Evolutionary conservation across 208 protist genomes (phyloP).

Genomic region (Leishmania tropica): DNA sequence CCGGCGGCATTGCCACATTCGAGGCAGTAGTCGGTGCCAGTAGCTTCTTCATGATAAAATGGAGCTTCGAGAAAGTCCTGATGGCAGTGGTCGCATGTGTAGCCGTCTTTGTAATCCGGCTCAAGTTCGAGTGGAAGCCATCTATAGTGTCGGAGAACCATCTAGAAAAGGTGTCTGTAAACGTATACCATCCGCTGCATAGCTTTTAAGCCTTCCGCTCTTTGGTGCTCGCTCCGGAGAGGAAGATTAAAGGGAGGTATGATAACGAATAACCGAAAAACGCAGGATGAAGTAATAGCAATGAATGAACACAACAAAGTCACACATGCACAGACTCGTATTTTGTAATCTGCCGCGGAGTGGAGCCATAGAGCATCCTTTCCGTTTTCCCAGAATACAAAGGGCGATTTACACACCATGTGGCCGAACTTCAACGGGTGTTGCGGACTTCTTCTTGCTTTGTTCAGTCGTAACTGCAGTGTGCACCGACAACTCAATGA

Average conservation of each 20-base stretch:
- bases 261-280: background rate
- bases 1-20: conserved; percentile 28
- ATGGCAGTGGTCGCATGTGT: conserved; percentile 42
- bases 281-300: background rate
- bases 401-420: too few species aligned
- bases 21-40: conserved; percentile 43
- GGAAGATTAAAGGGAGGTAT: background rate
- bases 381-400: background rate
- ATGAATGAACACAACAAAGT: background rate
- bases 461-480: too few species aligned
- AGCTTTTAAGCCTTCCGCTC: background rate
- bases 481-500: too few species aligned
- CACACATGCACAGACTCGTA: background rate
- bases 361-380: background rate
- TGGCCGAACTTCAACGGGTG: background rate
- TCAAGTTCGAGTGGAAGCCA: conserved; percentile 44
- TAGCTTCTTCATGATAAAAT: conserved; percentile 41
- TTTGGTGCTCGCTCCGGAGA: background rate
- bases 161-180: conserved; percentile 15
- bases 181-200: background rate
- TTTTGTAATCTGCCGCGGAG: background rate
- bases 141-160: conserved; percentile 43
- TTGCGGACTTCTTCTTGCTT: background rate
- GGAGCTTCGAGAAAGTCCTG: conserved; percentile 34
- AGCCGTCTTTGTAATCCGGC: conserved; percentile 47